A percentile compares a stretch with the other conserved stretches of the same genome.
Evolutionary conservation across 1,284 basidiomycete genomes (phyloP).

Genomic region (Sporisorium exsertum): DNA sequence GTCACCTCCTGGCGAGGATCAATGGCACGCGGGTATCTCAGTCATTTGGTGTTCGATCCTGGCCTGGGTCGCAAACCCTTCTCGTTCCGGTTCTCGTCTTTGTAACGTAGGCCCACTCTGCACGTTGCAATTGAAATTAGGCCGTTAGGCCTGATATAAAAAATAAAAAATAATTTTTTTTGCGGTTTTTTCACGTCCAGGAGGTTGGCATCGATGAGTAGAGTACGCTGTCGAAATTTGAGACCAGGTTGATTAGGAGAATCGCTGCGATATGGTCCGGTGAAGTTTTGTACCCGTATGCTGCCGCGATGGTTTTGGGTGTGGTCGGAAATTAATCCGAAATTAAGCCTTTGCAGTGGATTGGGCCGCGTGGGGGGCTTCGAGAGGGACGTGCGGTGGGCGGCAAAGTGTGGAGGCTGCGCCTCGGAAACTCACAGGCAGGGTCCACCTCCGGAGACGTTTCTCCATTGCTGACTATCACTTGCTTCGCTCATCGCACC

Average conservation of each 20-base stretch:
- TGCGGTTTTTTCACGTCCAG: background rate
- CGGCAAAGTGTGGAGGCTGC: background rate
- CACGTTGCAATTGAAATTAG: slow-evolving; percentile 5
- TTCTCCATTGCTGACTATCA: background rate
- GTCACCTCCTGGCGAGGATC: slow-evolving; percentile 4
- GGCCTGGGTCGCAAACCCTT: background rate
- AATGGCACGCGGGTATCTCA: background rate
- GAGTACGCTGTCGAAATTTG: slow-evolving; percentile 6
- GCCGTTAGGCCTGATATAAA: slow-evolving; percentile 1
- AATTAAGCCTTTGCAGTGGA: too few species aligned
- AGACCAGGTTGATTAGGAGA: slow-evolving; percentile 5
- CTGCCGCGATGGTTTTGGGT: background rate
- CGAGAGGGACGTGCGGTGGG: background rate
- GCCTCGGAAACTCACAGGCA: background rate
- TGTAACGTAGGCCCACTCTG: slow-evolving; percentile 4
- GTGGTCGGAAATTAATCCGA: background rate
- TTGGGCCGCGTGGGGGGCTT: background rate
- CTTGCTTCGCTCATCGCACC: background rate
- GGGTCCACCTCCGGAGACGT: background rate
- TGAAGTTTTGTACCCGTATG: background rate
- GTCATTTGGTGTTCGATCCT: slow-evolving; percentile 1
- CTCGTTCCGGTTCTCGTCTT: background rate
- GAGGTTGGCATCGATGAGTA: background rate
- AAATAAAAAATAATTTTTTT: slow-evolving; percentile 2
- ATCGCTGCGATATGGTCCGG: slow-evolving; percentile 12